Percentiles rank a stretch among this genome's conserved stretches.
phyloP scores from a whole-genome alignment of 352 stramenopile species.

The Sclerospora graminicola region DNA sequence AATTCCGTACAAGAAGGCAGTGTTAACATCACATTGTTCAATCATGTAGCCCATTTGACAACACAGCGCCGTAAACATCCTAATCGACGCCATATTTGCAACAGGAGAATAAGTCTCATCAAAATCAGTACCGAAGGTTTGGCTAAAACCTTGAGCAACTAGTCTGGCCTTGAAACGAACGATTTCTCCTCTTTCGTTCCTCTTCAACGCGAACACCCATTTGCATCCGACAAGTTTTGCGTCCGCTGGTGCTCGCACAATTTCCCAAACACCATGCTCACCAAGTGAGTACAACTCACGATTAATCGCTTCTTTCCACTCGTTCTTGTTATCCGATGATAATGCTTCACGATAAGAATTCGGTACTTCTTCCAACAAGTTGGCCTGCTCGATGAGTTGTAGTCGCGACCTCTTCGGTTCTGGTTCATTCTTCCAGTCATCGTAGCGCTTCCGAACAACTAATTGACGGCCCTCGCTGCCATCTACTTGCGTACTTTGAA shows the following conservation, averaged over 20 bases:
- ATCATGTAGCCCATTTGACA: conserved; percentile 7
- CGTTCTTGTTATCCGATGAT: too few species aligned
- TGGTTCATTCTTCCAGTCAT: too few species aligned
- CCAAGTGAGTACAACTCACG: neutral
- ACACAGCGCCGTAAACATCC: conserved; percentile 15
- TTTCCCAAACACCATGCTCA: conserved; percentile 10
- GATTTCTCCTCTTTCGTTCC: conserved; percentile 10
- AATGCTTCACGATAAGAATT: too few species aligned
- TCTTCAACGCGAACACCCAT: conserved; percentile 19
- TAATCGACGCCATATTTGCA: conserved; percentile 10
- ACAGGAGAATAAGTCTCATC: conserved; percentile 19
- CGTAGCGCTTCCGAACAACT: too few species aligned
- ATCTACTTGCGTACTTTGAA: too few species aligned
- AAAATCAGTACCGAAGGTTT: conserved; percentile 13
- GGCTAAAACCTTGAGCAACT: conserved; percentile 13
- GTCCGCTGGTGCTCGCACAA: neutral
- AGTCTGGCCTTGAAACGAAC: conserved; percentile 19
- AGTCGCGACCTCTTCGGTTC: too few species aligned
- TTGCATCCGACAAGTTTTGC: conserved; percentile 16
- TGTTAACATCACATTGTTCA: conserved; percentile 20
- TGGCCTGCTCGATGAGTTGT: too few species aligned
- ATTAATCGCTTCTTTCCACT: conserved; percentile 10
- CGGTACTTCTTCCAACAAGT: too few species aligned
- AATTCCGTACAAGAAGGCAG: conserved; percentile 25
- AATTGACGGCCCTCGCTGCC: too few species aligned